These are phyloP conservation scores for Suillus bovinus DNA, from an alignment of 768 basidiomycete genomes.

Conservation along the genomic window DNA sequence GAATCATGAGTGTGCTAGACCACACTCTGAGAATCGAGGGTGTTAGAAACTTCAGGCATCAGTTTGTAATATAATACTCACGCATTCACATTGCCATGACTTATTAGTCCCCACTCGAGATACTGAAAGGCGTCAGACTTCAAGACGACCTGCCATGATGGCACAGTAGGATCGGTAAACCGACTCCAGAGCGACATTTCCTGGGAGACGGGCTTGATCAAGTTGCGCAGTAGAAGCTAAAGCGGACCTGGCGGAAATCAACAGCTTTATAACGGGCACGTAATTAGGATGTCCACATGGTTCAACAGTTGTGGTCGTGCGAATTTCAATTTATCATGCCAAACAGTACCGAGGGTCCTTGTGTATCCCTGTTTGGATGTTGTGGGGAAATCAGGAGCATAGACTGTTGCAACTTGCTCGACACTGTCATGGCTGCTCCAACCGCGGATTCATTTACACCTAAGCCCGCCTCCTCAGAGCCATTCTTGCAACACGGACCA, in stretches of 20 bases:
- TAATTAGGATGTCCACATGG: background rate
- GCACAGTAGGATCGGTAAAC: slow-evolving; percentile 2
- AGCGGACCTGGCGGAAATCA: background rate
- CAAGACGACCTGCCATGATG: slow-evolving; percentile 13
- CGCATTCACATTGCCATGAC: background rate
- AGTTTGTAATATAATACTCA: background rate
- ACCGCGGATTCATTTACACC: slow-evolving; percentile 23
- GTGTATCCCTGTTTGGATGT: slow-evolving; percentile 6
- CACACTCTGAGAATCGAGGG: slow-evolving; percentile 3
- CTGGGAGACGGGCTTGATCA: background rate
- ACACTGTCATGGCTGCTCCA: slow-evolving; percentile 17
- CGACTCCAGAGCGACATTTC: slow-evolving; percentile 12
- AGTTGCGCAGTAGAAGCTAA: background rate
- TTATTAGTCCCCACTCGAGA: background rate
- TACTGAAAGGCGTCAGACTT: background rate
- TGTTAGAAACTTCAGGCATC: background rate
- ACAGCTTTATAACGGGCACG: too few relatives aligned
- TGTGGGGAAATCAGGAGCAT: slow-evolving; percentile 13
- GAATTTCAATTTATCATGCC: background rate
- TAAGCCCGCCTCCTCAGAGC: slow-evolving; percentile 31
- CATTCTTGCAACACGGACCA: slow-evolving; percentile 45
- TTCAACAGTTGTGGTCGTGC: background rate
- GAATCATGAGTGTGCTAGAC: slow-evolving; percentile 15
- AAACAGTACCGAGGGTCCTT: slow-evolving; percentile 3
- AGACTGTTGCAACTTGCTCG: slow-evolving; percentile 4